Percentiles rank a stretch among this genome's conserved stretches.
Evolutionary conservation across 148 eudicot species (phyloP).

Genomic region (Simmondsia chinensis): DNA sequence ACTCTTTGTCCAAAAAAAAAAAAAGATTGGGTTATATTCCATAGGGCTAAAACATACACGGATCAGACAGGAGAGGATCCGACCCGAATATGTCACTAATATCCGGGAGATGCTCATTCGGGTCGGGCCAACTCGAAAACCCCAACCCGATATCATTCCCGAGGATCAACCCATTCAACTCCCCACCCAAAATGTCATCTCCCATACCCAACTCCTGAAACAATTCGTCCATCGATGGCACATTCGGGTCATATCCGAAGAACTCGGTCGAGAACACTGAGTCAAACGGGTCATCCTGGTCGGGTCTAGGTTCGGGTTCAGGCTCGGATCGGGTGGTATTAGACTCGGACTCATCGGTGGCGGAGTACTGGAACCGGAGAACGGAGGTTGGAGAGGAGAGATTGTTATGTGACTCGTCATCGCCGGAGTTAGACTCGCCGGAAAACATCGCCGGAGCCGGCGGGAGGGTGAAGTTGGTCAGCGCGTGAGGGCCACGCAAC

Average conservation of each 20-base stretch:
- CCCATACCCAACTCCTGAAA: slow-evolving; percentile 11
- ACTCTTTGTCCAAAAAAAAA: too few species aligned
- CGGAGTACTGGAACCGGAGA: slow-evolving; percentile 12
- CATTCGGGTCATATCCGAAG: slow-evolving; percentile 11
- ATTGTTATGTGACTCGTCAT: slow-evolving; percentile 21
- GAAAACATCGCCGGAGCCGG: not conserved
- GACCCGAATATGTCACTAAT: slow-evolving; percentile 49
- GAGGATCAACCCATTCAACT: slow-evolving; percentile 2
- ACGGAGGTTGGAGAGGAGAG: slow-evolving; percentile 36
- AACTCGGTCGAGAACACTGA: slow-evolving; percentile 12
- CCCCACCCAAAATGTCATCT: slow-evolving; percentile 7
- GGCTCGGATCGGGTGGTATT: too few species aligned
- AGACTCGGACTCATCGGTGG: too few species aligned
- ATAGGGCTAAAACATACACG: too few species aligned
- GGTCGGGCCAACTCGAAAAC: slow-evolving; percentile 13
- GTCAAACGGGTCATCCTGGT: slow-evolving; percentile 9
- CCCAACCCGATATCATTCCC: slow-evolving; percentile 19
- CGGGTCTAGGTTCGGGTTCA: slow-evolving; percentile 2
- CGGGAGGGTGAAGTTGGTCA: slow-evolving; percentile 28
- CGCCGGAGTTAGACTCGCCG: slow-evolving; percentile 13
- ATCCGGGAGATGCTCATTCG: slow-evolving; percentile 32
- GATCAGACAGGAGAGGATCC: too few species aligned
- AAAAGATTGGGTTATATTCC: too few species aligned
- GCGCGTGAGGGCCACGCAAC: slow-evolving; percentile 50
- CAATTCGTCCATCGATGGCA: slow-evolving; percentile 14